phyloP scores from a whole-genome alignment of 768 basidiomycete genomes.

The Naganishia vaughanmartiniae region DNA sequence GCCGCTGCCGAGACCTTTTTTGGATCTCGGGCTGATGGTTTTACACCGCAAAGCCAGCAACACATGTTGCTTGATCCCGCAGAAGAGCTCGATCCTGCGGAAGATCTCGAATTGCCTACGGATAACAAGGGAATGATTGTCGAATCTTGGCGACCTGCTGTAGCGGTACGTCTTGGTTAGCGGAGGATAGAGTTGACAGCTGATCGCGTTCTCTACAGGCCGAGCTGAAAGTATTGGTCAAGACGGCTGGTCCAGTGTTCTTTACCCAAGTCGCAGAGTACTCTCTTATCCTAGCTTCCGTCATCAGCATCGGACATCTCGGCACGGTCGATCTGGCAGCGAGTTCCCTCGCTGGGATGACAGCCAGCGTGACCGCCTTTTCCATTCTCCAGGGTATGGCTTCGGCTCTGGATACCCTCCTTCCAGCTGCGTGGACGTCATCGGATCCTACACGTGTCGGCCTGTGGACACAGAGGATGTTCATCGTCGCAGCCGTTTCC shows the following conservation, averaged over 20 bases:
- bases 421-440: conserved; percentile 94
- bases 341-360: conserved; percentile 55
- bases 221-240: conserved; percentile 42
- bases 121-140: conserved; percentile 35
- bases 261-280: conserved; percentile 61
- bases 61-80: conserved; percentile 49
- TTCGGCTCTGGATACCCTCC: conserved; percentile 83
- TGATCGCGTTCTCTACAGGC: conserved; percentile 32
- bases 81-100: conserved; percentile 43
- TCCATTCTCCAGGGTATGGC: conserved; percentile 78
- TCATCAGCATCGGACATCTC: conserved; percentile 84
- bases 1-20: conserved; percentile 39
- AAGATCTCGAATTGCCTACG: conserved; percentile 47
- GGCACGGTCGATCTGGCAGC: conserved; percentile 87
- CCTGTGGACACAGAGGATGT: conserved; percentile 84
- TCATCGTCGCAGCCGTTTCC: conserved; percentile 60
- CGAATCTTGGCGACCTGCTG: conserved; percentile 40
- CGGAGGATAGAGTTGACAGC: background rate
- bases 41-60: conserved; percentile 35
- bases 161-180: conserved; percentile 40
- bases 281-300: conserved; percentile 76
- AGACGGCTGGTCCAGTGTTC: conserved; percentile 42
- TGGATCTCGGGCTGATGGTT: conserved; percentile 36
- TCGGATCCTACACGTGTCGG: conserved; percentile 77
- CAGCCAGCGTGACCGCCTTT: conserved; percentile 62